Percentiles rank a stretch among this genome's conserved stretches.
Conservation (phyloP, 129 eudicot species). For the Escallonia herrerae region DNA sequence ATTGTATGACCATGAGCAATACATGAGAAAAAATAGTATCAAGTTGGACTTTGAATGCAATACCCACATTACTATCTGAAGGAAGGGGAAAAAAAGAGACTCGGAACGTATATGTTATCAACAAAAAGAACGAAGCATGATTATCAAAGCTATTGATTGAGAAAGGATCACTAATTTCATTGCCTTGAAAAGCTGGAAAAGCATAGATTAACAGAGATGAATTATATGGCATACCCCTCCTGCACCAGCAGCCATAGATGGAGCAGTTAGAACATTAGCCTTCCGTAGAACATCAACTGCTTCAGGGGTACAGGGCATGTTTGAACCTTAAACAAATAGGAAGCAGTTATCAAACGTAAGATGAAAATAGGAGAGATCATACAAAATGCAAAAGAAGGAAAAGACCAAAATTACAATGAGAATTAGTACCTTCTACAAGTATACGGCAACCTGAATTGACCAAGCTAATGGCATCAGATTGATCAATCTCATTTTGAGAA, state of each 20-base stretch:
- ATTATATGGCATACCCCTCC: constrained; percentile 78
- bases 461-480: constrained; percentile 85
- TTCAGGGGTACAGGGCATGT: constrained; percentile 97
- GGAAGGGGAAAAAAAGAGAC: neutral
- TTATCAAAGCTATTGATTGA: too few species aligned
- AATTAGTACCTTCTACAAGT: constrained; percentile 75
- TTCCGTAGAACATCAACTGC: constrained; percentile 90
- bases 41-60: neutral
- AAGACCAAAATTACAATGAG: neutral
- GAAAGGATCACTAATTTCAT: too few species aligned
- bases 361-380: too few species aligned
- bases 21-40: neutral
- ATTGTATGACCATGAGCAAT: neutral
- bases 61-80: neutral
- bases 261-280: constrained; percentile 93
- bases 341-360: neutral
- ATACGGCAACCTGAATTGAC: constrained; percentile 93
- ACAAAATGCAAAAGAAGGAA: neutral
- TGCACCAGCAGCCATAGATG: constrained; percentile 96
- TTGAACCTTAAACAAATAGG: constrained; percentile 54
- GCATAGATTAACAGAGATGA: neutral
- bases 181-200: too few species aligned
- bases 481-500: constrained; percentile 87
- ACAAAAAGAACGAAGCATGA: too few species aligned
- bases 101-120: neutral